Conservation (phyloP, 176 grass and related monocot species). For the Saccharum spontaneum region DNA sequence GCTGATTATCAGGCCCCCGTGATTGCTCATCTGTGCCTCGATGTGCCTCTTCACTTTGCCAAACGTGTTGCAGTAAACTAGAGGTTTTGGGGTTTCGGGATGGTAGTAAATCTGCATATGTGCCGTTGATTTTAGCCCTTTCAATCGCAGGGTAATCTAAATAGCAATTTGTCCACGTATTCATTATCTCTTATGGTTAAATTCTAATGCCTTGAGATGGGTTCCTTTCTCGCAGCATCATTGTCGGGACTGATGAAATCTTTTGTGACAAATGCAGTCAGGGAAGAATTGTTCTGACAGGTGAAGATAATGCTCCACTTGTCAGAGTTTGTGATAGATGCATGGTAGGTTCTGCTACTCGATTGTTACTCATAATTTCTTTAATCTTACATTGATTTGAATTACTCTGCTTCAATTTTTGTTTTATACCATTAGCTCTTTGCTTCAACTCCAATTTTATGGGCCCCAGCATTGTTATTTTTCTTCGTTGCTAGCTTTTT, state of each 20-base stretch:
- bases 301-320: slow-evolving; percentile 84
- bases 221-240: slow-evolving; percentile 68
- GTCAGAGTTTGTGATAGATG: slow-evolving; percentile 99
- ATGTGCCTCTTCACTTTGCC: too few relatives aligned
- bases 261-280: slow-evolving; percentile 98
- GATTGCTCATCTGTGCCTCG: too few relatives aligned
- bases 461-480: not conserved
- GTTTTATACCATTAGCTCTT: slow-evolving; percentile 4
- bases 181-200: slow-evolving; percentile 21
- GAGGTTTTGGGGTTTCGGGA: too few relatives aligned
- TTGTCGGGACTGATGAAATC: slow-evolving; percentile 97
- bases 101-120: too few relatives aligned
- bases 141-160: slow-evolving; percentile 78
- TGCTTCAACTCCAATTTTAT: not conserved
- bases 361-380: slow-evolving; percentile 7
- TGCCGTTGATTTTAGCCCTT: slow-evolving; percentile 79
- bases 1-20: too few relatives aligned
- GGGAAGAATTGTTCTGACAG: slow-evolving; percentile 88
- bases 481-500: not conserved
- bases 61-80: too few relatives aligned
- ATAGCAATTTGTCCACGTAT: slow-evolving; percentile 5
- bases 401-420: not conserved
- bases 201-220: slow-evolving; percentile 13
- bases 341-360: slow-evolving; percentile 60
- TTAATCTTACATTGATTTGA: not conserved